Conservation (phyloP, 2,329 filamentous ascomycete genomes). For the Ceratocystis colombiana region DNA sequence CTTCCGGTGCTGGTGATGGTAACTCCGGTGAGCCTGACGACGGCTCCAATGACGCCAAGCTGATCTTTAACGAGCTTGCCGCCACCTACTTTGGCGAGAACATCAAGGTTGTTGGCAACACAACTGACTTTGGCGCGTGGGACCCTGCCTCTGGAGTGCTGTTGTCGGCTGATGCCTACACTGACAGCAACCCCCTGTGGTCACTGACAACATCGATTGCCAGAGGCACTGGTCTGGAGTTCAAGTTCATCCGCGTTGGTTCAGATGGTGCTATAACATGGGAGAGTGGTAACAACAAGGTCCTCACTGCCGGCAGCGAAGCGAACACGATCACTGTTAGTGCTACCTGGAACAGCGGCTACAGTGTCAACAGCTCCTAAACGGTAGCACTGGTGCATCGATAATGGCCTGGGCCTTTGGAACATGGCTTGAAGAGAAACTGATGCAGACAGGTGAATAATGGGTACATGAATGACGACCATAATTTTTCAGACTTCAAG, state of each 20-base stretch:
- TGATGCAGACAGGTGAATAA: neutral
- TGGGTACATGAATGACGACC: neutral
- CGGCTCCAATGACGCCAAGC: constrained; percentile 28
- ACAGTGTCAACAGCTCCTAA: constrained; percentile 18
- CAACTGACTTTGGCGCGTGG: constrained; percentile 53
- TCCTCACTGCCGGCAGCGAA: constrained; percentile 33
- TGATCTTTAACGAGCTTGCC: constrained; percentile 53
- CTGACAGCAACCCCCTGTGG: constrained; percentile 52
- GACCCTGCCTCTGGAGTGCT: constrained; percentile 43
- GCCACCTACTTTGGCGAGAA: constrained; percentile 52
- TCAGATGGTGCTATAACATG: constrained; percentile 47
- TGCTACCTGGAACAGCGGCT: constrained; percentile 32
- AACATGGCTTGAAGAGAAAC: neutral
- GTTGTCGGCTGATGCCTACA: constrained; percentile 51
- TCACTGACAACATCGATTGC: constrained; percentile 44
- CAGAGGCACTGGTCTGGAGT: constrained; percentile 48
- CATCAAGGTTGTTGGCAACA: constrained; percentile 54
- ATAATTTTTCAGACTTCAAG: neutral
- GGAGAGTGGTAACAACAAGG: constrained; percentile 52
- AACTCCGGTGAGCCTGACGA: constrained; percentile 24
- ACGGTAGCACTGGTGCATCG: neutral
- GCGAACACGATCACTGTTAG: constrained; percentile 29
- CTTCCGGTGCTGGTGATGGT: constrained; percentile 27
- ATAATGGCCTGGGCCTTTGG: neutral
- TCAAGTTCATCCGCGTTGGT: constrained; percentile 58